A percentile compares a stretch with the other conserved stretches of the same genome.
Evolutionary conservation across 2,329 filamentous ascomycete genomes (phyloP).

Genomic region (Bipolaris victoriae): DNA sequence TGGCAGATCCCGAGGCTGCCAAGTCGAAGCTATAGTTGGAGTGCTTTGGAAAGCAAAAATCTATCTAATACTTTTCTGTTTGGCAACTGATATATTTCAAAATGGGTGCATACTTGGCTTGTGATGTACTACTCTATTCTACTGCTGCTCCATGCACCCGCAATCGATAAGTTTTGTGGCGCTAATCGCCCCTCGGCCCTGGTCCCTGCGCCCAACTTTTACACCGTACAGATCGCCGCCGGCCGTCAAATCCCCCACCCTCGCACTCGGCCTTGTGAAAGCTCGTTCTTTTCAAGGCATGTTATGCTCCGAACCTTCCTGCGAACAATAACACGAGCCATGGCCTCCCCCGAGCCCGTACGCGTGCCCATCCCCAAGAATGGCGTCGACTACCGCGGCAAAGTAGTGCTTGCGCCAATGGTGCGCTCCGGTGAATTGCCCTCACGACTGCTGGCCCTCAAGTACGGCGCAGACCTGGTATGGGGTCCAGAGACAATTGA

Average conservation of each 20-base stretch:
- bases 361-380: constrained; percentile 82
- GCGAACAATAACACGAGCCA: constrained; percentile 36
- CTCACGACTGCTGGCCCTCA: constrained; percentile 83
- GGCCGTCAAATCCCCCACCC: constrained; percentile 2
- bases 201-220: constrained; percentile 21
- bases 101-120: neutral
- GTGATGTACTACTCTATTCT: neutral
- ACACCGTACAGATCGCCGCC: constrained; percentile 1
- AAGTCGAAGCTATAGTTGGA: constrained; percentile 45
- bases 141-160: too few species aligned
- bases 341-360: constrained; percentile 49
- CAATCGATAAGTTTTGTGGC: constrained; percentile 1
- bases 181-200: constrained; percentile 8
- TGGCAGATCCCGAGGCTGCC: constrained; percentile 48
- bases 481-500: constrained; percentile 98
- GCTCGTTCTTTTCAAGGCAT: constrained; percentile 26
- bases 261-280: constrained; percentile 4
- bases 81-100: neutral
- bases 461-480: constrained; percentile 95
- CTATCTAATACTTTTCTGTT: neutral
- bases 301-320: constrained; percentile 50
- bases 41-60: neutral
- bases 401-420: constrained; percentile 96
- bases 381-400: constrained; percentile 92
- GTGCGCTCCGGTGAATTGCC: constrained; percentile 96